These are phyloP conservation scores for Fagopyrum homotropicum DNA, from an alignment of 148 eudicot genomes.

Conservation along the genomic window DNA sequence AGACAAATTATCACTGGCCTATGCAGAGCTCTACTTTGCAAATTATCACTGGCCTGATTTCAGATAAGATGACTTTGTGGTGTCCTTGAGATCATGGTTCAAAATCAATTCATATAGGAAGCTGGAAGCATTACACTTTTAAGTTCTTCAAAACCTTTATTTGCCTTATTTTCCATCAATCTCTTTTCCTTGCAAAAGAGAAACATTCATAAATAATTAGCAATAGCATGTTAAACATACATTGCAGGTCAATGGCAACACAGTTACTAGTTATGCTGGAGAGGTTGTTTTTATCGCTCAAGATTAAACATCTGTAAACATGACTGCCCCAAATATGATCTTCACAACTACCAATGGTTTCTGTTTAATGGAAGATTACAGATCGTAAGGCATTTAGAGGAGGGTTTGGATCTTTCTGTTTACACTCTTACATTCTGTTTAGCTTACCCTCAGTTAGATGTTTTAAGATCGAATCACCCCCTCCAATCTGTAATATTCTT, in stretches of 20 bases:
- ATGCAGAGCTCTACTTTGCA: too few species aligned
- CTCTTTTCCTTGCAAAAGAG: too few species aligned
- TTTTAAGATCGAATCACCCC: not conserved
- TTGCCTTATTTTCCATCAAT: too few species aligned
- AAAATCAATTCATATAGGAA: too few species aligned
- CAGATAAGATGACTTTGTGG: too few species aligned
- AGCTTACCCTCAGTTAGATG: slow-evolving; percentile 6
- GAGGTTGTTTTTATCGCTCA: not conserved
- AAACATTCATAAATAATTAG: too few species aligned
- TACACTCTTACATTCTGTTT: not conserved
- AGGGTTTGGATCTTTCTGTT: slow-evolving; percentile 7
- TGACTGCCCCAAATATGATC: slow-evolving; percentile 1
- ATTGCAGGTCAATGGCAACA: slow-evolving; percentile 3
- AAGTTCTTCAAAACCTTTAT: too few species aligned
- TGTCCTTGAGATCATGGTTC: too few species aligned
- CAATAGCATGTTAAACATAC: not conserved
- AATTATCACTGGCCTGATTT: too few species aligned
- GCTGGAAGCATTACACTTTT: too few species aligned
- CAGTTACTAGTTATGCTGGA: not conserved
- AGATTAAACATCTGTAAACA: not conserved
- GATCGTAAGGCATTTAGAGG: slow-evolving; percentile 11
- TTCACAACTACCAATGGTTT: not conserved
- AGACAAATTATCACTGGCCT: too few species aligned
- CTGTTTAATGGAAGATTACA: not conserved
- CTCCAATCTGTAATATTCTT: not conserved